These are phyloP conservation scores for Candida gigantensis DNA, from an alignment of 1,139 yeast genomes.

Conservation along the genomic window DNA sequence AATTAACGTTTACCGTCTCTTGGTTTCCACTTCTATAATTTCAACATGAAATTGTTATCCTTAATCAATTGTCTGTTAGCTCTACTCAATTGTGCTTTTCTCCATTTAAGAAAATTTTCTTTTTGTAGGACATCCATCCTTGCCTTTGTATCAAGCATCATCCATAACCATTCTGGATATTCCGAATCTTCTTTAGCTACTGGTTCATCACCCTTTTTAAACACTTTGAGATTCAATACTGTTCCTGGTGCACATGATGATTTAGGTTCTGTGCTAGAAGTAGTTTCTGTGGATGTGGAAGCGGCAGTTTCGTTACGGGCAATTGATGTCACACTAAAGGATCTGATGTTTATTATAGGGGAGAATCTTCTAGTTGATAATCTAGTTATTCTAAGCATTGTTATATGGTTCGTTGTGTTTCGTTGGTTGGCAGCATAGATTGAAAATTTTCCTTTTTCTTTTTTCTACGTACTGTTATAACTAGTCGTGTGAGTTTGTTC, in stretches of 20 bases:
- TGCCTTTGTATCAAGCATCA: constrained; percentile 64
- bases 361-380: constrained; percentile 1
- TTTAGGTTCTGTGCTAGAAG: constrained; percentile 14
- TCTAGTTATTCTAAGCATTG: constrained; percentile 7
- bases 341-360: constrained; percentile 8
- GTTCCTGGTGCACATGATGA: constrained; percentile 76
- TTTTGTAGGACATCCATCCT: constrained; percentile 54
- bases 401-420: not conserved
- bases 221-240: constrained; percentile 70
- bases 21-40: constrained; percentile 29
- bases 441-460: not conserved
- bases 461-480: constrained; percentile 2
- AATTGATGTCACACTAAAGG: constrained; percentile 5
- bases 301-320: constrained; percentile 1
- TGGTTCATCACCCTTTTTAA: constrained; percentile 83
- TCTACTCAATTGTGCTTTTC: constrained; percentile 67
- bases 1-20: not conserved
- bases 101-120: constrained; percentile 63
- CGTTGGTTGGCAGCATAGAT: not conserved
- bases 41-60: constrained; percentile 71
- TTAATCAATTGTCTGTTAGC: constrained; percentile 71
- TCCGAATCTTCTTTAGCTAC: constrained; percentile 85
- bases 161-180: constrained; percentile 97
- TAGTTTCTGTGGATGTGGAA: not conserved
- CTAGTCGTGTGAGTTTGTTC: constrained; percentile 3